Evolutionary conservation across 768 basidiomycete genomes (phyloP).

Genomic region (Lyophyllum semitale): DNA sequence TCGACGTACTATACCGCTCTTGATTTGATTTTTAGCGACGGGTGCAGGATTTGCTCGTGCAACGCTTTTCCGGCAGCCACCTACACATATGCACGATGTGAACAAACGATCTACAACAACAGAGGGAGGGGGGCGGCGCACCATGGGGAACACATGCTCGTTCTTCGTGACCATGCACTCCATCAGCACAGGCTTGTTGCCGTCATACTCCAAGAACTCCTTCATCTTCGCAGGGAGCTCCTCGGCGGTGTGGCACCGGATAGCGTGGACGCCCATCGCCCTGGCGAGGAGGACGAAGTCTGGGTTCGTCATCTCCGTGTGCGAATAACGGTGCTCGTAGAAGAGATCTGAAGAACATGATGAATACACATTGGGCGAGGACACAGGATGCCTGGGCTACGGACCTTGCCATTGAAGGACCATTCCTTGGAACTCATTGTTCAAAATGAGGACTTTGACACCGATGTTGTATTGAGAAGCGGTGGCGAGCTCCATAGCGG

Average conservation of each 20-base stretch:
- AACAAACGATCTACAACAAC: conserved; percentile 3
- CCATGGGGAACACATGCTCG: conserved; percentile 94
- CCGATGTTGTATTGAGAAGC: conserved; percentile 91
- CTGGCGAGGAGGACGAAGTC: conserved; percentile 89
- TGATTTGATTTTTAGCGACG: conserved; percentile 27
- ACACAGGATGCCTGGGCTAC: conserved; percentile 15
- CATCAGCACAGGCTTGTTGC: conserved; percentile 81
- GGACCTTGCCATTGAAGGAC: conserved; percentile 98
- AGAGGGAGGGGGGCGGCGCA: conserved; percentile 29
- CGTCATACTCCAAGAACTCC: conserved; percentile 96
- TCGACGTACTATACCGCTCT: conserved; percentile 8
- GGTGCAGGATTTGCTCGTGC: conserved; percentile 87
- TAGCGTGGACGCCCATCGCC: conserved; percentile 91
- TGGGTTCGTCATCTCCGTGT: conserved; percentile 94
- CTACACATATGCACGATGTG: conserved; percentile 32
- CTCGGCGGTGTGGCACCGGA: conserved; percentile 66
- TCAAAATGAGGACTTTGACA: conserved; percentile 90
- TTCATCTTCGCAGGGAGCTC: conserved; percentile 97
- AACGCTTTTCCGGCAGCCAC: conserved; percentile 93
- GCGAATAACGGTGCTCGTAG: conserved; percentile 95
- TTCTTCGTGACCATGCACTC: conserved; percentile 85
- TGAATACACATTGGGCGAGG: neutral
- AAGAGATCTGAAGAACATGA: conserved; percentile 66
- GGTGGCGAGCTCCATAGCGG: conserved; percentile 97
- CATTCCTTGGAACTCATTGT: conserved; percentile 99